A percentile compares a stretch with the other conserved stretches of the same genome.
These are phyloP conservation scores for Didymella pinodella DNA, from an alignment of 2,329 filamentous ascomycete genomes.

Conservation along the genomic window DNA sequence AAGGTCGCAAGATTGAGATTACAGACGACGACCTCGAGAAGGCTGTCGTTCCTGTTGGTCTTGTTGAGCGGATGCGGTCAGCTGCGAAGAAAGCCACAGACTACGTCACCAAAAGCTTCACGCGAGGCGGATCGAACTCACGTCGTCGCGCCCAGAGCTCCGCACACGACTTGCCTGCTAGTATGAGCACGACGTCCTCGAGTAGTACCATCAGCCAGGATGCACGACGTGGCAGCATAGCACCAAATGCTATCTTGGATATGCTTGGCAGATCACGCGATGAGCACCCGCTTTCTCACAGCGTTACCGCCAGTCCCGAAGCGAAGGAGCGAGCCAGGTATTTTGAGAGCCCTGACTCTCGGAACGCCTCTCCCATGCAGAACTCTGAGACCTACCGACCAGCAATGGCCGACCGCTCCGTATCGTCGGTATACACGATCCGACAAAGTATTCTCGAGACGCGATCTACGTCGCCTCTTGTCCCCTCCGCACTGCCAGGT, in stretches of 20 bases:
- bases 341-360: conserved; percentile 50
- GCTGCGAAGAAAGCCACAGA: conserved; percentile 62
- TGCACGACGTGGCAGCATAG: conserved; percentile 64
- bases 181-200: conserved; percentile 61
- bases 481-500: conserved; percentile 55
- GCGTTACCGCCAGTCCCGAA: conserved; percentile 74
- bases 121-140: conserved; percentile 43
- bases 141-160: conserved; percentile 65
- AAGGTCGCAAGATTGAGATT: conserved; percentile 88
- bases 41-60: conserved; percentile 87
- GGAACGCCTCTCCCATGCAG: conserved; percentile 52
- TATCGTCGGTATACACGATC: conserved; percentile 58
- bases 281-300: conserved; percentile 79
- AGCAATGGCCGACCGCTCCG: conserved; percentile 49
- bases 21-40: conserved; percentile 90
- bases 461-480: conserved; percentile 47
- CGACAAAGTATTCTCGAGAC: conserved; percentile 50
- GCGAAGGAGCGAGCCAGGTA: conserved; percentile 48
- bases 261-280: conserved; percentile 60
- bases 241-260: conserved; percentile 65
- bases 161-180: conserved; percentile 63
- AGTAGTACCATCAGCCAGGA: conserved; percentile 64
- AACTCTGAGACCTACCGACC: conserved; percentile 38
- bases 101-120: conserved; percentile 39
- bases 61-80: conserved; percentile 84